Base-by-base conservation (phyloP, 2,329 filamentous ascomycete species). In the Zymoseptoria pseudotritici region DNA sequence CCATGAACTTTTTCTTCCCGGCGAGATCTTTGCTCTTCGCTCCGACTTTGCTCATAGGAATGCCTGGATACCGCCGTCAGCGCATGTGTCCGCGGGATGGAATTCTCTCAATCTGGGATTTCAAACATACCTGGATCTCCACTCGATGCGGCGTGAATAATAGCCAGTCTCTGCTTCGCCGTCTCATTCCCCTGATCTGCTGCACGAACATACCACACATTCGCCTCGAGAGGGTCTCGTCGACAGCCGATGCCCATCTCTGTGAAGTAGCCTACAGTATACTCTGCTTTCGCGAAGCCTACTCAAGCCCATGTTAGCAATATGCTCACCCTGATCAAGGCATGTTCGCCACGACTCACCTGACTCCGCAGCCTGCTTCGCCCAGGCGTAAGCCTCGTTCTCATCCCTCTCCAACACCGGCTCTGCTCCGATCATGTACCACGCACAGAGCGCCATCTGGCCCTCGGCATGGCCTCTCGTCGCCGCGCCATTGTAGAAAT, bases 401-500 rank as follows among this genome's bases (percentile, higher is more conserved):
- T 97, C 93, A 69, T 99, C 93, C 76, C 94, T 96, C 62, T 96
- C 92, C 21, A 99, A 78, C 13, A 97, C 86, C 0, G 92, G 91
- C 66, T 92, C 89, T 1, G 94, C 94, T 10, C 94, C 94, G 50
- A 97, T 89, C 82, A 97, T 89, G 74, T 97, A 99, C 94, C 94
- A 99, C 10, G 94, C 94, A 75, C 94, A 99, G 8, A 99, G 80
- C 4, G 93, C 93, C 92, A 99, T 96, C 91, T 97, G 97, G 54
- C 91, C 93, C 54, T 86, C 83, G 0, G 91, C 82, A 70, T 97
- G 89, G 1, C 90, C 91, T 53, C 83, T 82, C 70, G 96, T 89
- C 2, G 94, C 94, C 11, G 94, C 93, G 24, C 87, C 88, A 1
- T 93, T 99, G 77, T 99, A 99, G 72, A 97, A 99, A 74, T 99